Base-by-base conservation (phyloP, 2,329 filamentous ascomycete species). In the Fusarium udum region DNA sequence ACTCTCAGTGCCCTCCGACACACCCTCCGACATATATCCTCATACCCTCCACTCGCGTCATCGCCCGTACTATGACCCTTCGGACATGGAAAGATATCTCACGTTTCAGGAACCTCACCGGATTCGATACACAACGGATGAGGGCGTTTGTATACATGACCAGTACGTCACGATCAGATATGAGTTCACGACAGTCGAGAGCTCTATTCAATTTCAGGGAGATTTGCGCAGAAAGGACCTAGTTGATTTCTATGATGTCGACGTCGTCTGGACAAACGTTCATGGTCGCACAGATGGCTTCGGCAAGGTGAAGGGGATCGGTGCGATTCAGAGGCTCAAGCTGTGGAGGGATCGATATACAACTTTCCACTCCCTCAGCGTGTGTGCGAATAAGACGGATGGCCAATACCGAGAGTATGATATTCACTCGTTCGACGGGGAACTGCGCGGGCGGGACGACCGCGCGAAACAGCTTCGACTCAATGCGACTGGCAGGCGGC, bases 251-350 rank as follows among this genome's bases (percentile, higher is more conserved):
- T 88, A 85, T 63, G 86, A 88, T 65, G 82, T 87, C 37, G 86
- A 88, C 68, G 86, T 88, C 15, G 80, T 86, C 40, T 88, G 86
- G 86, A 86, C 85, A 28, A 86, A 88, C 69, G 78, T 81, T 8
- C 85, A 88, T 67, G 80, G 84, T 52, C 82, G 86, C 43, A 87
- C 85, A 7, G 86, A 88, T 76, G 78, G 82, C 22, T 87, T 87
- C 67, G 86, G 86, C 51, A 87, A 84, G 37, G 82, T 88, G 18
- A 83, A 84, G 63, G 86, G 86, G 26, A 82, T 88, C 61, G 86
- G 85, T 3, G 84, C 86, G 4, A 86, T 87, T 46, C 86, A 88
- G 77, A 80, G 86, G 58, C 81, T 88, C 69, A 88, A 88, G 78
- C 79, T 88, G 32, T 88, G 86, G 86, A 82, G 82, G 60, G 86